Base-by-base conservation (phyloP, 1,284 basidiomycete genomes). In the Exobasidium cylindrosporum region DNA sequence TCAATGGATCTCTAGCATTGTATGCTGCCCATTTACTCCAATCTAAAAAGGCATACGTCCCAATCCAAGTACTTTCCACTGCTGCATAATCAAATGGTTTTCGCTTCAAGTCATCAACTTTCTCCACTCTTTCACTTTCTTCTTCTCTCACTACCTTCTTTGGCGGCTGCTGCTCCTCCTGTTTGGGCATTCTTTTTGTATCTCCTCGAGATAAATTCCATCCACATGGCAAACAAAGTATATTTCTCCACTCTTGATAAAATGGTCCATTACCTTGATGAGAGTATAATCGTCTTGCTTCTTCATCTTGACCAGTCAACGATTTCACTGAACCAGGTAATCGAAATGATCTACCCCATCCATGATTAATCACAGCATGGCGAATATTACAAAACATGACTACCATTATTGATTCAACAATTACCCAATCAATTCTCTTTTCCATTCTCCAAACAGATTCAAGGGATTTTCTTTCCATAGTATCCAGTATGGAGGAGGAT, bases 31-130 rank as follows among this genome's bases (percentile, higher is more conserved):
- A 58, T 58, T 52, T 31, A n/a, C 24, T 50, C 57, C 28, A 45
- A 13, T 58, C 43, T n/a, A 31, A 30, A 40, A 58, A 45, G 17
- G 56, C 43, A 13, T 58, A 45, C 23, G 29, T 58, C 26, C 45
- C 57, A 53, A 55, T 55, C 68, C 69, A 70, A 55, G 67, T 67
- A 31, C 67, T 66, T 29, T 73, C 71, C 58, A 71, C 67, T 17
- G 64, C 57, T 21, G 71, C 71, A 67, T 68, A 73, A 55, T 73
- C 71, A 44, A 65, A 54, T 7, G 71, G 69, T 60, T 73, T 69
- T 17, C 60, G 60, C n/a, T 64, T 62, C 35, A 31, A n/a, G 45
- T 53, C 31, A 2, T 60, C 23, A 32, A 44, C 17, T 40, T 5
- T 4, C 4, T n/a, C 44, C 17, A 10, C 35, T 40, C 10, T 40